A percentile compares a stretch with the other conserved stretches of the same genome.
Evolutionary conservation across 192 early-diverging fungal species (phyloP).

Genomic region (Linderina pennispora): DNA sequence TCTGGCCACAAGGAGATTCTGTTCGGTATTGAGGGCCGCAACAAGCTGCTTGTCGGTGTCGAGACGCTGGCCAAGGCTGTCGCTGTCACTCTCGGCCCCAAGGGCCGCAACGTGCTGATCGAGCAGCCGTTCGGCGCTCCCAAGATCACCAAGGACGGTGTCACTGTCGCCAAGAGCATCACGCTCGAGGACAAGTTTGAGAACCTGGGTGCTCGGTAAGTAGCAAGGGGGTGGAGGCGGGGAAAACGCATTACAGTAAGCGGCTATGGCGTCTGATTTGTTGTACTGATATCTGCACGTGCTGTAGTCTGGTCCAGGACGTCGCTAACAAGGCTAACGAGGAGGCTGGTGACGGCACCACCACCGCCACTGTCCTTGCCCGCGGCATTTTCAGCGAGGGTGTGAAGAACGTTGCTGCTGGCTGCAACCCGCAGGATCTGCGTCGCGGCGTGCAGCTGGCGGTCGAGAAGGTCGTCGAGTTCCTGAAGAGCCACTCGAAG

Average conservation of each 20-base stretch:
- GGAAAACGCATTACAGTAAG: neutral
- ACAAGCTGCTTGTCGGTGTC: conserved; percentile 87
- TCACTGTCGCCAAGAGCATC: conserved; percentile 98
- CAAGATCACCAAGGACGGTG: conserved; percentile 99
- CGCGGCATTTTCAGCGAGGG: conserved; percentile 99
- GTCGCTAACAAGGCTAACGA: conserved; percentile 99
- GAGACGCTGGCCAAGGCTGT: conserved; percentile 97
- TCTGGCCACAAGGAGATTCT: conserved; percentile 95
- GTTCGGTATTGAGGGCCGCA: conserved; percentile 95
- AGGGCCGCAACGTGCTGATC: conserved; percentile 98
- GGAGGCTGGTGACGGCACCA: conserved; percentile 98
- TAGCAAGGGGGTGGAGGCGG: conserved; percentile 35
- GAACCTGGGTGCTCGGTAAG: conserved; percentile 85
- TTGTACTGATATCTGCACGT: no score
- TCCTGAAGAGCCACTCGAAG: conserved; percentile 83
- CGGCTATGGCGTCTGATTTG: neutral
- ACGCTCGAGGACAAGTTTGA: conserved; percentile 97
- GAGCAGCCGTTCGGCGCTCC: conserved; percentile 96
- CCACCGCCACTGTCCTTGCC: conserved; percentile 96
- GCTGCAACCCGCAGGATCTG: conserved; percentile 99
- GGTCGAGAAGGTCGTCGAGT: conserved; percentile 90
- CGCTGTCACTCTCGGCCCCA: conserved; percentile 98
- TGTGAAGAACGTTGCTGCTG: conserved; percentile 98
- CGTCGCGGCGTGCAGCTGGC: conserved; percentile 91
- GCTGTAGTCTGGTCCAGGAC: conserved; percentile 82